Evolutionary conservation across 2,329 filamentous ascomycete species (phyloP), one percentile per base, ranked within the genome.

Genomic region (Atkinsonella texensis): DNA sequence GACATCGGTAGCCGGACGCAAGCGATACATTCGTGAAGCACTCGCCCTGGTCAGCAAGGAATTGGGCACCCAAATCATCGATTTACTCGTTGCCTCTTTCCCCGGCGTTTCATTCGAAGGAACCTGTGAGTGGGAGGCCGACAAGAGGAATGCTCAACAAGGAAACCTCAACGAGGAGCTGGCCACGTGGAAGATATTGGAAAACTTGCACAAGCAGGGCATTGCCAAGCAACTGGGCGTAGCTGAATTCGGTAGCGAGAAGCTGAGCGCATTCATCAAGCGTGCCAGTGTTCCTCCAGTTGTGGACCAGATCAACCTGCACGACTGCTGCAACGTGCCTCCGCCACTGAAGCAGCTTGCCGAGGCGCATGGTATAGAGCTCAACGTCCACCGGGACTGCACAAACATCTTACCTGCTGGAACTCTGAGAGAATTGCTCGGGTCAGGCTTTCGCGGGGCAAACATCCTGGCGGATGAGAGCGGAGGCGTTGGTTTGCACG

Each of bases 291-390:
- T 95, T 54, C 80, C 79, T 58, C 93, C 93, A 0, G 79, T 80
- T 18, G 91, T 97, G 41, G 83, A 97, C 68, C 93, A 98, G 75
- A 95, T 98, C 74, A 97, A 97, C 65, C 80, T 95, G 48, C 84
- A 87, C 60, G 88, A 97, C 68, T 97, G 91, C 73, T 98, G 93
- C 70, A 91, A 89, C 46, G 93, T 97, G 43, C 93, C 93, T 9
- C 90, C 89, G 61, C 85, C 89, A 12, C 76, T 98, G 56, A 83
- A 89, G 53, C 71, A 85, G 60, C 84, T 94, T 60, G 91, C 91
- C n/a, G 90, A 88, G 67, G 75, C 84, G 56, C 76, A 89, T 63
- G 76, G 80, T 18, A 89, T 98, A 55, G 89, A 97, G 66, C 73
- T 98, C 52, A 74, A 96, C 51, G 95, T 94, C 41, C 93, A 98